Evolutionary conservation across 129 eudicot species (phyloP).

Genomic region (Flaveria linearis): DNA sequence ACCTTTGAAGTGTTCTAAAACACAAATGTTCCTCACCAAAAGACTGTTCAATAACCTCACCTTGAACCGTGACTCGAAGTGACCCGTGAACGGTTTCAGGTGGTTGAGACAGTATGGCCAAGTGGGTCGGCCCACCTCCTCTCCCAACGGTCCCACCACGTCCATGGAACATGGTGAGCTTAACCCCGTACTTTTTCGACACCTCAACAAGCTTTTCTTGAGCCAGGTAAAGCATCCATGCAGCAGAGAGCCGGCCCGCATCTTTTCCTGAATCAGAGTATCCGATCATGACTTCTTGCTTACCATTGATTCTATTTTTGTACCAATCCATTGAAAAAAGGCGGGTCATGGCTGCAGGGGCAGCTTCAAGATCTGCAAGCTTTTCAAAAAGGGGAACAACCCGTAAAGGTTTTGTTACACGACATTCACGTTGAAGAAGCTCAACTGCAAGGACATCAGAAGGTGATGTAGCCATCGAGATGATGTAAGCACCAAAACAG

Average conservation of each 20-base stretch:
- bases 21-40: slow-evolving; percentile 97
- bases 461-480: slow-evolving; percentile 97
- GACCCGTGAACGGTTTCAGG: slow-evolving; percentile 92
- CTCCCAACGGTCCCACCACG: slow-evolving; percentile 99
- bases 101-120: slow-evolving; percentile 95
- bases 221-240: slow-evolving; percentile 93
- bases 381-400: slow-evolving; percentile 97
- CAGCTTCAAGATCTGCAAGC: slow-evolving; percentile 81
- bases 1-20: slow-evolving; percentile 93
- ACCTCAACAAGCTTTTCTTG: slow-evolving; percentile 93
- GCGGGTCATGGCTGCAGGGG: slow-evolving; percentile 90
- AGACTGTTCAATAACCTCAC: slow-evolving; percentile 97
- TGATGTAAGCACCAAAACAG: slow-evolving; percentile 95
- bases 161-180: slow-evolving; percentile 95
- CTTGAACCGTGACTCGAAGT: slow-evolving; percentile 91
- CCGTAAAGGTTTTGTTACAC: slow-evolving; percentile 64
- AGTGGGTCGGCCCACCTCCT: slow-evolving; percentile 97
- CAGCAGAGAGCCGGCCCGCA: slow-evolving; percentile 94
- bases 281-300: slow-evolving; percentile 98
- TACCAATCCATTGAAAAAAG: slow-evolving; percentile 97
- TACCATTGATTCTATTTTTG: slow-evolving; percentile 65
- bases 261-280: slow-evolving; percentile 98
- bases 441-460: slow-evolving; percentile 98
- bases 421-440: slow-evolving; percentile 96
- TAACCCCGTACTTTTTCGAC: slow-evolving; percentile 73